A percentile compares a stretch with the other conserved stretches of the same genome.
phyloP scores from a whole-genome alignment of 495 filamentous ascomycete genomes.

The Trypethelium eluteriae region DNA sequence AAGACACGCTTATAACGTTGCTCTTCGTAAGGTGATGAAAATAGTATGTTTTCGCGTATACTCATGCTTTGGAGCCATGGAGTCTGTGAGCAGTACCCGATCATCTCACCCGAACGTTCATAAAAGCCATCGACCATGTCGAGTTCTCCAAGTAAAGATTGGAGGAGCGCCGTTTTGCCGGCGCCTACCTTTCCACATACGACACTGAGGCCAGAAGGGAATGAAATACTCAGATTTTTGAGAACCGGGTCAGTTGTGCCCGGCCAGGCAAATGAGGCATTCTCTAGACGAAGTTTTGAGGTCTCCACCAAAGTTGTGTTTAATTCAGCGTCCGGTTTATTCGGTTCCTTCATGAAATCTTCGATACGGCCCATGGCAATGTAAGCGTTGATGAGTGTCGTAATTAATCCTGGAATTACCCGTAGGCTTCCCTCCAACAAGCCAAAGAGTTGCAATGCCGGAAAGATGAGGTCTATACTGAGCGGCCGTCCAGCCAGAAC shows the following conservation, averaged over 20 bases:
- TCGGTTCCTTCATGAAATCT: slow-evolving; percentile 73
- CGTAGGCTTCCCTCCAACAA: slow-evolving; percentile 63
- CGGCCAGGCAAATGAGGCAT: slow-evolving; percentile 72
- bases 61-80: slow-evolving; percentile 93
- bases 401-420: slow-evolving; percentile 63
- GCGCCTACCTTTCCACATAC: slow-evolving; percentile 65
- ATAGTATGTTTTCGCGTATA: slow-evolving; percentile 77
- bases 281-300: slow-evolving; percentile 45
- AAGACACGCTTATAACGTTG: slow-evolving; percentile 44
- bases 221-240: slow-evolving; percentile 51
- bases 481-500: slow-evolving; percentile 54
- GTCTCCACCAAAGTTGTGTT: slow-evolving; percentile 28
- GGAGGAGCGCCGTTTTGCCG: slow-evolving; percentile 73
- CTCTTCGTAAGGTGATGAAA: slow-evolving; percentile 63
- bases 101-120: slow-evolving; percentile 54
- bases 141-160: slow-evolving; percentile 71
- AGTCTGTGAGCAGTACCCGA: slow-evolving; percentile 75
- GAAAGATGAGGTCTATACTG: slow-evolving; percentile 71
- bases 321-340: slow-evolving; percentile 50
- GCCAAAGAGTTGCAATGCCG: slow-evolving; percentile 66
- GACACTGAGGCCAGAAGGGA: slow-evolving; percentile 59
- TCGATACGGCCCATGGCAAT: slow-evolving; percentile 73
- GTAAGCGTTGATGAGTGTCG: slow-evolving; percentile 61
- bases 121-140: slow-evolving; percentile 55
- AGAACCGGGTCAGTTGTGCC: slow-evolving; percentile 55